Conservation (phyloP, 768 basidiomycete species). For the Tylopilus cervinicoccineus region DNA sequence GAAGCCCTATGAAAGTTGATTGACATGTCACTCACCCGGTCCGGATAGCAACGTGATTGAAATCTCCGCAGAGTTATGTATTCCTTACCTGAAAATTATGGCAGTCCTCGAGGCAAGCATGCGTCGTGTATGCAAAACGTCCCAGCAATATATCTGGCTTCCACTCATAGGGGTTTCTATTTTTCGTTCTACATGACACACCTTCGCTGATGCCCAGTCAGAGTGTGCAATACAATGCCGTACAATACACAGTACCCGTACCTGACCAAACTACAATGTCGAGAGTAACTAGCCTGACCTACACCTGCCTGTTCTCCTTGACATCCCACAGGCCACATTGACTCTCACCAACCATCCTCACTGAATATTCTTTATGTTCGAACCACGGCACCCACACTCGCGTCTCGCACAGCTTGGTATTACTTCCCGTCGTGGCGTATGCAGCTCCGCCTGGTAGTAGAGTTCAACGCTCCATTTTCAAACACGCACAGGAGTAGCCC, state of each 20-base stretch:
- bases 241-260: not conserved
- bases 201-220: too few relatives aligned
- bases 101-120: too few relatives aligned
- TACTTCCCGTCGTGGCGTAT: conserved; percentile 6
- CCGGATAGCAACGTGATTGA: too few relatives aligned
- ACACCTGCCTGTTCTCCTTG: conserved; percentile 10
- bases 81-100: too few relatives aligned
- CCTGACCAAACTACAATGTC: not conserved
- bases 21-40: too few relatives aligned
- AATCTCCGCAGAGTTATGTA: too few relatives aligned
- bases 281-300: too few relatives aligned
- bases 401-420: conserved; percentile 12
- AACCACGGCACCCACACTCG: conserved; percentile 22
- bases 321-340: conserved; percentile 17
- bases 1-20: too few relatives aligned
- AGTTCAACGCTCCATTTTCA: not conserved
- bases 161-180: too few relatives aligned
- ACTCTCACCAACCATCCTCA: conserved; percentile 6
- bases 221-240: not conserved
- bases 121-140: too few relatives aligned
- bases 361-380: conserved; percentile 18
- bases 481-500: not conserved
- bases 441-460: conserved; percentile 1
- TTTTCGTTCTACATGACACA: too few relatives aligned
- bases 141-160: too few relatives aligned